Evolutionary conservation across 2,329 filamentous ascomycete genomes (phyloP), one percentile per base, ranked within the genome.

Genomic region (Xylaria sp.): DNA sequence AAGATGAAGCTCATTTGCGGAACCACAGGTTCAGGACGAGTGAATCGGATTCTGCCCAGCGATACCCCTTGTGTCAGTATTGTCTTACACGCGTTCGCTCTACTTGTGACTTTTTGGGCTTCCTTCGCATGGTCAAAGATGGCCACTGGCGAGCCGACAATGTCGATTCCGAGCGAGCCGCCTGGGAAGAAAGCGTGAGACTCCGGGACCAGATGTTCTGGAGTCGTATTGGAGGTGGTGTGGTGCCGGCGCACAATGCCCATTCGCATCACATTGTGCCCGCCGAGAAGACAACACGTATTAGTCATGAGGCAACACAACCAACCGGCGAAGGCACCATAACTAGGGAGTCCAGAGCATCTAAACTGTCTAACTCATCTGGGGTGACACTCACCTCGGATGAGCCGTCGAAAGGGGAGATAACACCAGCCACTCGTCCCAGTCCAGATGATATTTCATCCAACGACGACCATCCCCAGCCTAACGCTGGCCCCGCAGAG

Each of bases 191-290:
- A 79, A 92, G 92, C 60, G 91, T 97, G 11, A 87, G 90, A 31
- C 78, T 98, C 50, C 85, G 95, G 53, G 95, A 99, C 76, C 89
- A 94, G 70, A 97, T 99, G 91, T 99, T 99, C 75, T 99, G 95
- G 95, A 88, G 92, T 53, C 87, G 95, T 58, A 87, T 99, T 55
- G 94, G 94, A 25, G 95, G 94, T 28, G 95, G 95, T 14, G 92
- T 99, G 2, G 80, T 98, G 12, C 95, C 94, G 1, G 81, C 85
- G 9, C 70, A 72, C 11, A 78, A 77, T 23, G 65, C 57, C 4
- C 70, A 71, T 45, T 50, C 47, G 0, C 69, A 69, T 28, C 43
- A 60, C 4, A 54, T 61, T 38, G 67, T 59, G 19, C 59, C 71
- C n/a, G 63, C 70, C 17, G 75, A 77, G 11, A 77, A 74, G 58